phyloP scores from a whole-genome alignment of 202 grass and related monocot genomes.

The Eragrostis tef region DNA sequence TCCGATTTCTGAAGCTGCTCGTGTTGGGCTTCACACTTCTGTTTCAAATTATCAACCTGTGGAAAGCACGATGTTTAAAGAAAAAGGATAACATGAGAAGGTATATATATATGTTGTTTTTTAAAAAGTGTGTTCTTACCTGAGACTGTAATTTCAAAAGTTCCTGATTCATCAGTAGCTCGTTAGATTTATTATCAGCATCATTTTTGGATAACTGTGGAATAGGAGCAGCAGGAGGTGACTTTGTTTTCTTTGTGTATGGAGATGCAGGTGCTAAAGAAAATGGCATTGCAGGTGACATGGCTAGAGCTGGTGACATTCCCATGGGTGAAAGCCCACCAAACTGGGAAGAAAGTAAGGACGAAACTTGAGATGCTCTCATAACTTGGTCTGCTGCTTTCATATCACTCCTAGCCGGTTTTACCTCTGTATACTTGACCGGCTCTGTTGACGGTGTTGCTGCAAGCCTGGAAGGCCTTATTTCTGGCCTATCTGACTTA shows the following conservation, averaged over 20 bases:
- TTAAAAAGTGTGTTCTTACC: conserved; percentile 41
- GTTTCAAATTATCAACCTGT: conserved; percentile 66
- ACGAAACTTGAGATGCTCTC: conserved; percentile 67
- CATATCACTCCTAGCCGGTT: conserved; percentile 62
- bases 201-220: conserved; percentile 43
- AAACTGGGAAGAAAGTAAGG: not conserved
- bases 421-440: conserved; percentile 57
- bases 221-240: conserved; percentile 48
- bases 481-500: conserved; percentile 54
- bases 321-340: too few relatives aligned
- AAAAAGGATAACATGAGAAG: conserved; percentile 27
- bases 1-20: conserved; percentile 59
- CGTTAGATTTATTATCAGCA: conserved; percentile 64
- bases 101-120: too few relatives aligned
- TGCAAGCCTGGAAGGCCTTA: conserved; percentile 70
- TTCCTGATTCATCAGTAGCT: conserved; percentile 64
- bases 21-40: conserved; percentile 74
- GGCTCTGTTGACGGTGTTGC: conserved; percentile 55
- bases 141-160: conserved; percentile 67
- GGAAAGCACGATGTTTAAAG: conserved; percentile 20
- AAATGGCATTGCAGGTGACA: too few relatives aligned
- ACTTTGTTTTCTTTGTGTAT: conserved; percentile 48
- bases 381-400: conserved; percentile 60
- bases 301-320: too few relatives aligned
- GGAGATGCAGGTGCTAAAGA: conserved; percentile 36